phyloP scores from a whole-genome alignment of 2,329 filamentous ascomycete genomes.

The Alternaria ventricosa region DNA sequence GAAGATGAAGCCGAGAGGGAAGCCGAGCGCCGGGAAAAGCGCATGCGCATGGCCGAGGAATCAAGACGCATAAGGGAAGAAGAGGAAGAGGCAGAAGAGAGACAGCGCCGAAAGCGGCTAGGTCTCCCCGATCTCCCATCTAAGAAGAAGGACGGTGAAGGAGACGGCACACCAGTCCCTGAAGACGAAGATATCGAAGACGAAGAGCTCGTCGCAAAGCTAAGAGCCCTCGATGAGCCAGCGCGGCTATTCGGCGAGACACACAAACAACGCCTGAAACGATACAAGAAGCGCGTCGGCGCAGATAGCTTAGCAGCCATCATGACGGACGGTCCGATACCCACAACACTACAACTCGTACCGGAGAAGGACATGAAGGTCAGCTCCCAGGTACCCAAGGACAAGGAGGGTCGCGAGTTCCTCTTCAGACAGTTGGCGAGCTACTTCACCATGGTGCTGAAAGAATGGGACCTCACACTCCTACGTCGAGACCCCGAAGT shows the following conservation, averaged over 20 bases:
- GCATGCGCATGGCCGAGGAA: conserved; percentile 79
- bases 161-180: conserved; percentile 47
- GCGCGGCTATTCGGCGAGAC: conserved; percentile 80
- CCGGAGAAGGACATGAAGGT: conserved; percentile 91
- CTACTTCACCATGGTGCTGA: conserved; percentile 96
- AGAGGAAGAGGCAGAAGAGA: conserved; percentile 75
- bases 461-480: conserved; percentile 83
- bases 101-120: conserved; percentile 73
- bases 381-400: conserved; percentile 63
- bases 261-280: conserved; percentile 70
- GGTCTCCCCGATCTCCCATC: conserved; percentile 77
- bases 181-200: conserved; percentile 71
- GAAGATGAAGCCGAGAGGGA: conserved; percentile 79
- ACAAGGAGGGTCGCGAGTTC: conserved; percentile 70
- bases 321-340: conserved; percentile 79
- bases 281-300: conserved; percentile 70
- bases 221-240: conserved; percentile 78
- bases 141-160: conserved; percentile 57
- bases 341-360: conserved; percentile 80
- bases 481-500: conserved; percentile 62
- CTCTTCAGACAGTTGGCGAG: conserved; percentile 88
- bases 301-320: conserved; percentile 52
- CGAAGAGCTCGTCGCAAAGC: conserved; percentile 69
- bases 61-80: conserved; percentile 73
- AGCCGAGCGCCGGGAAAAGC: conserved; percentile 79